Percentiles rank a stretch among this genome's conserved stretches.
Conservation (phyloP, 2,329 filamentous ascomycete species). For the Pestalotiopsis sp. region DNA sequence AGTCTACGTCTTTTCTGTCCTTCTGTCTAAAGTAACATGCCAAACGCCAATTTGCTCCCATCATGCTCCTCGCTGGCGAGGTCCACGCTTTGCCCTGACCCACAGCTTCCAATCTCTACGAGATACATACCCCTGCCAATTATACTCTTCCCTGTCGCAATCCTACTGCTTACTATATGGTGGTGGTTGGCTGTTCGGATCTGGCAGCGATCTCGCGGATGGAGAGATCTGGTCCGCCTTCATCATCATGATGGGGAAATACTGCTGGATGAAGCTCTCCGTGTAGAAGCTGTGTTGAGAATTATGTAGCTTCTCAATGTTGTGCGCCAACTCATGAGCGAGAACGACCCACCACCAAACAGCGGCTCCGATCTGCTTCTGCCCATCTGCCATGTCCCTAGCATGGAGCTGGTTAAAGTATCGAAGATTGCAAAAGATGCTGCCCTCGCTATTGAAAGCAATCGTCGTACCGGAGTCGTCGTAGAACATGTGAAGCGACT, state of each 20-base stretch:
- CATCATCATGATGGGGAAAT: slow-evolving; percentile 70
- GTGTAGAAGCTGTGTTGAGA: slow-evolving; percentile 83
- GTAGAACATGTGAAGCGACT: slow-evolving; percentile 83
- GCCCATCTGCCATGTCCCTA: slow-evolving; percentile 40
- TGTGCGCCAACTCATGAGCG: slow-evolving; percentile 95
- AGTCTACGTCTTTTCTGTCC: too few species aligned
- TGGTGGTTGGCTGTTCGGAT: neutral
- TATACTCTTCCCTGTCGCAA: neutral
- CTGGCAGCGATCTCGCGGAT: neutral
- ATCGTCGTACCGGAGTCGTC: slow-evolving; percentile 80
- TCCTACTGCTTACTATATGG: slow-evolving; percentile 10
- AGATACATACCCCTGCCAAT: neutral
- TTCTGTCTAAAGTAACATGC: too few species aligned
- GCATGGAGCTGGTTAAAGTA: slow-evolving; percentile 84
- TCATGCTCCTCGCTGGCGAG: neutral
- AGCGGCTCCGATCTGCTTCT: slow-evolving; percentile 67
- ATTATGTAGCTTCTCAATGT: slow-evolving; percentile 79
- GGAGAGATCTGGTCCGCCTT: slow-evolving; percentile 41
- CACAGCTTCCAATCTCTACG: too few species aligned
- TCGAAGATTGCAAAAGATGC: slow-evolving; percentile 90
- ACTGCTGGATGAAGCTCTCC: slow-evolving; percentile 77
- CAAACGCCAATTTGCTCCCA: too few species aligned
- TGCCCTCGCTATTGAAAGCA: slow-evolving; percentile 86
- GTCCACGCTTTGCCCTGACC: neutral
- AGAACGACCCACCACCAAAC: slow-evolving; percentile 96